A percentile compares a stretch with the other conserved stretches of the same genome.
Evolutionary conservation across 2,329 filamentous ascomycete species (phyloP).

Genomic region (Penicillium sp.): DNA sequence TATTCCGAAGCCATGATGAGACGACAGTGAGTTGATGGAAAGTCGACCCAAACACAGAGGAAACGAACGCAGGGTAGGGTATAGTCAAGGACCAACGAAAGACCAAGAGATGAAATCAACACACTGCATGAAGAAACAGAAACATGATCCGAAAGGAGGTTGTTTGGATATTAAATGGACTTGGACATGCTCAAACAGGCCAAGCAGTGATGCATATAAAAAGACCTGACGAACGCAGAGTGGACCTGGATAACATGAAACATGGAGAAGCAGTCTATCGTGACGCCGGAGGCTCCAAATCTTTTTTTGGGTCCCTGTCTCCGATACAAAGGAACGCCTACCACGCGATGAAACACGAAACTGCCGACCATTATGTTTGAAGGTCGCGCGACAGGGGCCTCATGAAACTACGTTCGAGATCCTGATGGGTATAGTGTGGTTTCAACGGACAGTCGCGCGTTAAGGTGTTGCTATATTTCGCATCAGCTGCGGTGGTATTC

Average conservation of each 20-base stretch:
- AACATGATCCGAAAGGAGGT: constrained; percentile 30
- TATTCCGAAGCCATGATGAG: constrained; percentile 43
- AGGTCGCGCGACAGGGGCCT: constrained; percentile 24
- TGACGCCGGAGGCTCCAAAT: constrained; percentile 29
- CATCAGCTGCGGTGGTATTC: constrained; percentile 27
- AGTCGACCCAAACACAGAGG: neutral
- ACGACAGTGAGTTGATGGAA: neutral
- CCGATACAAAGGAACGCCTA: constrained; percentile 18
- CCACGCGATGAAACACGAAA: constrained; percentile 28
- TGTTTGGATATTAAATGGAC: constrained; percentile 43
- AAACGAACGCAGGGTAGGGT: constrained; percentile 20
- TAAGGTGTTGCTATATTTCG: constrained; percentile 43
- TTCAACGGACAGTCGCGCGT: constrained; percentile 41
- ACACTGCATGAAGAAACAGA: constrained; percentile 17
- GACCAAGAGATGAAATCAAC: constrained; percentile 14
- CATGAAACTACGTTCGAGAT: constrained; percentile 23
- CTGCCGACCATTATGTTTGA: constrained; percentile 24
- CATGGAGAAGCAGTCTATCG: constrained; percentile 36
- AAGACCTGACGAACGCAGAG: constrained; percentile 26
- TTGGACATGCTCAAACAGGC: constrained; percentile 18
- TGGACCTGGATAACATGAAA: constrained; percentile 40
- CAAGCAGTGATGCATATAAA: constrained; percentile 23
- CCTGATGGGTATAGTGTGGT: constrained; percentile 25
- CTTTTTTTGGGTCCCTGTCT: constrained; percentile 28
- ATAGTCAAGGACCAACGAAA: constrained; percentile 18